Base-by-base conservation (phyloP, 805 yeast genomes). In the Wickerhamiella sorbophila region DNA sequence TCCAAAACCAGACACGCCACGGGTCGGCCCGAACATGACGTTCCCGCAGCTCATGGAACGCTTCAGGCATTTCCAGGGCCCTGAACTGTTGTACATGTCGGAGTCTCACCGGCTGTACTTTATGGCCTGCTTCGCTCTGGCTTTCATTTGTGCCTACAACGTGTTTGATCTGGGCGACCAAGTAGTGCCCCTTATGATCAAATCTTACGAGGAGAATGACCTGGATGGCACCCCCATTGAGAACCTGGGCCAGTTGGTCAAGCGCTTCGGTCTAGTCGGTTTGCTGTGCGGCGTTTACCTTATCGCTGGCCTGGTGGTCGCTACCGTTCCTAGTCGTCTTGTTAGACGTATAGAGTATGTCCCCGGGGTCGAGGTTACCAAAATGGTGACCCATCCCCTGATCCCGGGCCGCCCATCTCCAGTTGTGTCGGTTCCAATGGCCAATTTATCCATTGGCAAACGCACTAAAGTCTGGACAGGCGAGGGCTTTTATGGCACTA, bases 401-500 rank as follows among this genome's bases (percentile, higher is more conserved):
- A 48, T 83, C 12, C 94, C 94, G 0, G 80, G 81, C 9, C 63
- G 74, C 38, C 77, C 91, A 1, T 77, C 91, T 0, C 88, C 93
- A 0, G 77, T 80, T 9, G 69, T 71, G 45, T 75, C 83, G 0
- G 62, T 81, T 26, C 86, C 88, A 2, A 54, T 84, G 38, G 64
- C 64, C 31, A 60, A 67, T 38, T 48, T 84, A 40, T 60, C 61
- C 26, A 67, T 86, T 45, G 74, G 76, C 39, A 71, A 70, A 44
- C 69, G 71, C 44, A 67, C 84, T 6, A 75, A 80, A 48, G 75
- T 83, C 4, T 84, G 85, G 75, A 80, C 94, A 1, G 87, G 86
- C n/a, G 76, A 77, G 47, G 94, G 94, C 1, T 78, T 80, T 53
- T 84, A 84, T 55, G 93, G 94, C 0, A 82, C 93, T 1, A 70